Percentiles rank a stretch among this genome's conserved stretches.
Evolutionary conservation across 2,329 filamentous ascomycete genomes (phyloP).

Genomic region (Metarhizium album): DNA sequence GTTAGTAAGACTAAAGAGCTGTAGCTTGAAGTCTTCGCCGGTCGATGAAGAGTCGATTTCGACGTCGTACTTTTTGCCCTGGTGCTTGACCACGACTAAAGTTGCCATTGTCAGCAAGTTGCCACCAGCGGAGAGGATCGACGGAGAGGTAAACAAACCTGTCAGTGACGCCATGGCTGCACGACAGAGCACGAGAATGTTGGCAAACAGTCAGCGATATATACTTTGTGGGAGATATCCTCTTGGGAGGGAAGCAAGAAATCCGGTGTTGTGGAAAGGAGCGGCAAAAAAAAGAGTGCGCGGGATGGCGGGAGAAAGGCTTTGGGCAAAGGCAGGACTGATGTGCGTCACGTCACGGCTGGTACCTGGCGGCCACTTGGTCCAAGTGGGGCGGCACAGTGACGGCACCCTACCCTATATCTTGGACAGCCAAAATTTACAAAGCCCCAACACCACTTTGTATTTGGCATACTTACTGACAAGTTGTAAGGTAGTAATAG

Average conservation of each 20-base stretch:
- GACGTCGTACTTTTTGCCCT: conserved; percentile 89
- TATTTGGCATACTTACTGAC: no score
- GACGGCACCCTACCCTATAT: not conserved
- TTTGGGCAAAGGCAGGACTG: not conserved
- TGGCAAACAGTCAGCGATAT: not conserved
- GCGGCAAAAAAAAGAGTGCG: not conserved
- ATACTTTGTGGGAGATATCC: not conserved
- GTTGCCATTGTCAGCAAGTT: conserved; percentile 10
- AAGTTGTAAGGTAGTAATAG: no score
- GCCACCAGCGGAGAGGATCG: not conserved
- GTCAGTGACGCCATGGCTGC: conserved; percentile 39
- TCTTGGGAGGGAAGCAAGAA: not conserved
- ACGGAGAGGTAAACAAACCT: conserved; percentile 27
- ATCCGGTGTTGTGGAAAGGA: not conserved
- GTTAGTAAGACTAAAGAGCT: conserved; percentile 88
- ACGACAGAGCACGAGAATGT: not conserved
- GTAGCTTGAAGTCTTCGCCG: conserved; percentile 90
- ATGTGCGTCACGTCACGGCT: not conserved
- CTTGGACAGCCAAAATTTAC: not conserved
- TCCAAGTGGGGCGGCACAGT: no score
- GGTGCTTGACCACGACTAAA: conserved; percentile 83
- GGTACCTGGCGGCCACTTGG: not conserved
- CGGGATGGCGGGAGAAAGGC: not conserved
- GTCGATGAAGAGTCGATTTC: conserved; percentile 77
- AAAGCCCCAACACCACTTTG: not conserved